These are phyloP conservation scores for Mortierella sp. DNA, from an alignment of 371 early-diverging fungal genomes.

Conservation along the genomic window DNA sequence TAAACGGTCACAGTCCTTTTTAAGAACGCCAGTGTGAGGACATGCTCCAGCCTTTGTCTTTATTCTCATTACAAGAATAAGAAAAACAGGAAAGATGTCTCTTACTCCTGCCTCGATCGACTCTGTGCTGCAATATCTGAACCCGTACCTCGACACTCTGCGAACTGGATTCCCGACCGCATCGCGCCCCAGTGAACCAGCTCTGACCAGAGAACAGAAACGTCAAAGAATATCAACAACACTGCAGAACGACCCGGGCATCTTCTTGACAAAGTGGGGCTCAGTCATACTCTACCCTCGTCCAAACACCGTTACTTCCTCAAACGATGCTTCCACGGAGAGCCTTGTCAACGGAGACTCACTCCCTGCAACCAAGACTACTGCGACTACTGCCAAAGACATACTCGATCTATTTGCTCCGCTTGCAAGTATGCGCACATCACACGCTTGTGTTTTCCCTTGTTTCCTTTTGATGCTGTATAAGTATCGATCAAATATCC, in stretches of 20 bases:
- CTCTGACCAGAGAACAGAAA: conserved; percentile 33
- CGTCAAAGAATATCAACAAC: conserved; percentile 34
- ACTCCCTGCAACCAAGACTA: not conserved
- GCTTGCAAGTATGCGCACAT: conserved; percentile 21
- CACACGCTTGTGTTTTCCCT: too few relatives aligned
- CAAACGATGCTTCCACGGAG: not conserved
- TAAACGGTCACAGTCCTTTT: too few relatives aligned
- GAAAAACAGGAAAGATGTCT: conserved; percentile 23
- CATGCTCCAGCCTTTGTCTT: too few relatives aligned
- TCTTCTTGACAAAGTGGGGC: conserved; percentile 53
- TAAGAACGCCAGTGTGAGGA: too few relatives aligned
- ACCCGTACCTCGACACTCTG: conserved; percentile 43
- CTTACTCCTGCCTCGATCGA: conserved; percentile 30
- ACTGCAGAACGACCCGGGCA: conserved; percentile 27
- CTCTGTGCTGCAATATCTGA: conserved; percentile 31
- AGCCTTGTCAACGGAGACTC: not conserved
- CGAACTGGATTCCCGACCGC: conserved; percentile 52
- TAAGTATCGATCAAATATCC: not conserved
- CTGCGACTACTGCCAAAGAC: conserved; percentile 14
- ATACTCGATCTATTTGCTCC: conserved; percentile 42
- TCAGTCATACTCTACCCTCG: conserved; percentile 52
- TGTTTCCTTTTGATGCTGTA: not conserved
- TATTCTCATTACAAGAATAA: too few relatives aligned
- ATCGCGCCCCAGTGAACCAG: conserved; percentile 40
- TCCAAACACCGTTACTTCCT: not conserved